Evolutionary conservation across 2,329 filamentous ascomycete genomes (phyloP).

Genomic region (Thelonectria olida): DNA sequence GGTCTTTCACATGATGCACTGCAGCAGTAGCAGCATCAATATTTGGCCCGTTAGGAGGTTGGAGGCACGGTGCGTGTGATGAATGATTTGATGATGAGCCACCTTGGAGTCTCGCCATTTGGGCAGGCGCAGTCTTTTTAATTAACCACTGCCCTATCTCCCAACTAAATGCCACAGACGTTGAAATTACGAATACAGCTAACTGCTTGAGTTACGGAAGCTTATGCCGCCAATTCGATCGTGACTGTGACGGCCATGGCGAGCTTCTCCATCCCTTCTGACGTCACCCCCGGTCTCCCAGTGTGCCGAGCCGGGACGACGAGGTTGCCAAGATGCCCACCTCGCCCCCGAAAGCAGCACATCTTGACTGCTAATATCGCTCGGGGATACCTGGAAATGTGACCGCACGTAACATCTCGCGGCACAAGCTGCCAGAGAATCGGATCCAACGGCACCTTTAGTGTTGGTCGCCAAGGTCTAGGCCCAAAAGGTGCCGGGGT

Average conservation of each 20-base stretch:
- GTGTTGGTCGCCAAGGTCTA: conserved; percentile 12
- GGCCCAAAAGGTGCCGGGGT: background rate
- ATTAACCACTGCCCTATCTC: too few species aligned
- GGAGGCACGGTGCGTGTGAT: too few species aligned
- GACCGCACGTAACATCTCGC: background rate
- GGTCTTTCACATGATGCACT: background rate
- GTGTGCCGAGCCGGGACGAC: background rate
- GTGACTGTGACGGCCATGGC: background rate
- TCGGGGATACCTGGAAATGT: too few species aligned
- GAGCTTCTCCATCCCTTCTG: conserved; percentile 18
- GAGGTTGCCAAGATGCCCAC: background rate
- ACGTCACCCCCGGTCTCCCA: conserved; percentile 29
- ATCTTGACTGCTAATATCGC: too few species aligned
- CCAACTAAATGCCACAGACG: too few species aligned
- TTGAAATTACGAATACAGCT: too few species aligned
- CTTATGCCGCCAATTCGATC: too few species aligned
- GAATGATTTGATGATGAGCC: conserved; percentile 16
- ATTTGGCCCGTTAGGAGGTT: too few species aligned
- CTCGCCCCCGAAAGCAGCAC: background rate
- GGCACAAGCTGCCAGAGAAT: background rate
- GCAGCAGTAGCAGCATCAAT: too few species aligned
- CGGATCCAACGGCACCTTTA: conserved; percentile 23
- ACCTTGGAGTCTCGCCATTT: conserved; percentile 20
- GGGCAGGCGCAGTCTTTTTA: conserved; percentile 2
- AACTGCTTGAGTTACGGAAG: too few species aligned